Base-by-base conservation (phyloP, 2,329 filamentous ascomycete genomes). In the Stylonectria norvegica region DNA sequence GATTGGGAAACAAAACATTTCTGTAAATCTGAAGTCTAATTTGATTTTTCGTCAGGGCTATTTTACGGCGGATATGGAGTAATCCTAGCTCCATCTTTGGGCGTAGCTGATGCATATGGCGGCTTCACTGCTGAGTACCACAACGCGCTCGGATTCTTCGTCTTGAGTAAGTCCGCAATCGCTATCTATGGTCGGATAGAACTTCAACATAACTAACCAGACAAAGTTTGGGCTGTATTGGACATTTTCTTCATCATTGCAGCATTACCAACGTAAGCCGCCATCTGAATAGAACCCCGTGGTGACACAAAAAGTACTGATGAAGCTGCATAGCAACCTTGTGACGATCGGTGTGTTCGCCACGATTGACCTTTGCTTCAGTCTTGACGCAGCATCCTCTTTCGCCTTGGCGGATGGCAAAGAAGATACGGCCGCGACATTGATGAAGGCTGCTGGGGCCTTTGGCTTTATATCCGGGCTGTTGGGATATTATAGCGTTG, bases 331-430 rank as follows among this genome's bases (percentile, higher is more conserved):
- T 35, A 57, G 56, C 3, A 57, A 57, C n/a, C 17, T 59, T 16
- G 52, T 58, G 4, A 57, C 55, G n/a, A 56, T 59, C 2, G 34
- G 41, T 30, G 49, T 60, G 4, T 60, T 60, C 19, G 33, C 35
- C 0, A 41, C 50, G 0, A 45, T 60, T 7, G 52, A 60, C 31
- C 27, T 60, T 18, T 60, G 57, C 5, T 47, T 58, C n/a, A 43
- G 44, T 1, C 35, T 60, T 1, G 57, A 60, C 10, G 54, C 48
- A 0, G 36, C 45, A 0, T 49, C 51, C 1, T 45, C 57, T 15
- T 59, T 60, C 19, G 46, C 47, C 4, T 38, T 45, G 15, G 57
- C 56, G 2, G 56, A 59, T n/a, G 57, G 57, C n/a, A 45, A 59
- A 8, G 9, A 27, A 0, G 40, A 35, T 0, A 37, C 36, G 2